phyloP scores from a whole-genome alignment of 306 rosid genomes.

The Cajanus cajan region DNA sequence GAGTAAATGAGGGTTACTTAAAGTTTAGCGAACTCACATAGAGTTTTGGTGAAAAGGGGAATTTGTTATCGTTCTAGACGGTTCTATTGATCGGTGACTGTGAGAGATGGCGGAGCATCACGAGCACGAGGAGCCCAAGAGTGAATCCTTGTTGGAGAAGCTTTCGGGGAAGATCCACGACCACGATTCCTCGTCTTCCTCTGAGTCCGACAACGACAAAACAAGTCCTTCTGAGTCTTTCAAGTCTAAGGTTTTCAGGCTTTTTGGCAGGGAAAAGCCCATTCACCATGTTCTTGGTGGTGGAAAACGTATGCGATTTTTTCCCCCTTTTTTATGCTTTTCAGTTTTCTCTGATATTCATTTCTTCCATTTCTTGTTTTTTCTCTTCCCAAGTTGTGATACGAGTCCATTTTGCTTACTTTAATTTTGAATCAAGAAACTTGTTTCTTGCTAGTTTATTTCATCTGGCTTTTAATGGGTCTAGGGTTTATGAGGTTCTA shows the following conservation, averaged over 20 bases:
- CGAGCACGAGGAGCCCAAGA: slow-evolving; percentile 51
- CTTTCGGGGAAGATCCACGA: slow-evolving; percentile 68
- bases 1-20: not conserved
- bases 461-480: not conserved
- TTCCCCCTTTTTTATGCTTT: not conserved
- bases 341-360: not conserved
- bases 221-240: slow-evolving; percentile 33
- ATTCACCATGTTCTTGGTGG: slow-evolving; percentile 88
- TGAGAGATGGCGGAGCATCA: slow-evolving; percentile 52
- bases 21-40: not conserved
- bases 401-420: not conserved
- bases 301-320: slow-evolving; percentile 71
- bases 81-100: slow-evolving; percentile 8
- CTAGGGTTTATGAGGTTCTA: slow-evolving; percentile 35
- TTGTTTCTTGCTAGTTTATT: not conserved
- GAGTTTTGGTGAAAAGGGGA: not conserved
- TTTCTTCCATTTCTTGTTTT: not conserved
- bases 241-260: slow-evolving; percentile 61
- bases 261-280: slow-evolving; percentile 87
- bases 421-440: not conserved
- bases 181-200: slow-evolving; percentile 62
- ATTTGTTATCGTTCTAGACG: slow-evolving; percentile 38
- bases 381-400: not conserved
- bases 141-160: slow-evolving; percentile 64
- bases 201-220: slow-evolving; percentile 66